A percentile compares a stretch with the other conserved stretches of the same genome.
These are phyloP conservation scores for Pelargonium citronellum DNA, from an alignment of 441 rosid species.

Conservation along the genomic window DNA sequence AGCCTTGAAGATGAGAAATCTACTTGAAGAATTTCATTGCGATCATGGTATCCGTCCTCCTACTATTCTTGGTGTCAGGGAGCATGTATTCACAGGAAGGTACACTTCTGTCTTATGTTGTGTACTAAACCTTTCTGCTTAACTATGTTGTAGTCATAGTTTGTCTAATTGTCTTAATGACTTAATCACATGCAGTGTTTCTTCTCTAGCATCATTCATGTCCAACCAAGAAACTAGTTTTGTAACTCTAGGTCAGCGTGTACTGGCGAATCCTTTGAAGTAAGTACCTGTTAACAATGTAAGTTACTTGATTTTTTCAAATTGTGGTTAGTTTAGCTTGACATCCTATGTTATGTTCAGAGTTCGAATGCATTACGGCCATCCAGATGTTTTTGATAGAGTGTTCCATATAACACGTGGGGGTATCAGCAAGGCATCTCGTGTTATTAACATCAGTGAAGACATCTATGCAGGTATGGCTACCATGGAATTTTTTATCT, in stretches of 20 bases:
- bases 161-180: constrained; percentile 15
- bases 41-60: constrained; percentile 87
- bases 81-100: constrained; percentile 98
- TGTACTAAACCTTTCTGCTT: constrained; percentile 4
- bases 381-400: constrained; percentile 98
- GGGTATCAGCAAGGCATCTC: constrained; percentile 99
- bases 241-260: constrained; percentile 96
- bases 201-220: constrained; percentile 95
- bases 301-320: constrained; percentile 9
- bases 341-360: constrained; percentile 33
- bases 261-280: constrained; percentile 91
- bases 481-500: constrained; percentile 9
- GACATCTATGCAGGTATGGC: constrained; percentile 80
- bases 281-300: constrained; percentile 34
- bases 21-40: constrained; percentile 74
- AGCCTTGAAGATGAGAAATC: constrained; percentile 97
- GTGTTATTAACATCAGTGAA: constrained; percentile 96
- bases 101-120: constrained; percentile 24
- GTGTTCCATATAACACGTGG: constrained; percentile 95
- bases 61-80: constrained; percentile 97
- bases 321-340: constrained; percentile 20
- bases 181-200: constrained; percentile 60
- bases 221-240: constrained; percentile 94
- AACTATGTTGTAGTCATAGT: constrained; percentile 12
- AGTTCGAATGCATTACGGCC: constrained; percentile 99